A percentile compares a stretch with the other conserved stretches of the same genome.
phyloP scores from a whole-genome alignment of 768 basidiomycete species.

The Xerocomellus intermedius region DNA sequence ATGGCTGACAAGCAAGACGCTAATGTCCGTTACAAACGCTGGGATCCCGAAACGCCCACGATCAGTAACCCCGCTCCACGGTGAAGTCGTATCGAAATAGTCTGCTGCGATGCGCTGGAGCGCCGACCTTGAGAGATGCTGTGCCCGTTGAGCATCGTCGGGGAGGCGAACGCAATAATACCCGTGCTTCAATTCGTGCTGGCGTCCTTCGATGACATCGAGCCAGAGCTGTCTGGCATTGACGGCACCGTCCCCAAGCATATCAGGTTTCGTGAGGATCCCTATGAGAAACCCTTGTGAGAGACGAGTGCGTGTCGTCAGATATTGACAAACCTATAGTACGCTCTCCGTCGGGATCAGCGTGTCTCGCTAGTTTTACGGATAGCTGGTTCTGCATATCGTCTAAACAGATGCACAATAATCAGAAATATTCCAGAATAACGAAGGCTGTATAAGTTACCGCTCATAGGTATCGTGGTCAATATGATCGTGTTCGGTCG shows the following conservation, averaged over 20 bases:
- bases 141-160: constrained; percentile 51
- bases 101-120: constrained; percentile 37
- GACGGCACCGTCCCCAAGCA: constrained; percentile 42
- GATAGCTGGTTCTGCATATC: constrained; percentile 68
- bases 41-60: constrained; percentile 53
- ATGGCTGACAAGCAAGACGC: constrained; percentile 48
- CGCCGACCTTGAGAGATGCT: constrained; percentile 35
- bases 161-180: constrained; percentile 69
- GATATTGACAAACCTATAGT: constrained; percentile 52
- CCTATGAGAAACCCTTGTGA: constrained; percentile 36
- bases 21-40: constrained; percentile 51
- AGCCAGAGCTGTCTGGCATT: constrained; percentile 46
- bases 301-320: neutral
- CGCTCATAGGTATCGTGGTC: constrained; percentile 63
- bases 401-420: constrained; percentile 37
- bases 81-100: constrained; percentile 48
- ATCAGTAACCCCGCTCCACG: constrained; percentile 52
- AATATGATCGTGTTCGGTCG: constrained; percentile 59
- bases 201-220: constrained; percentile 48
- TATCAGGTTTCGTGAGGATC: constrained; percentile 71
- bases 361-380: constrained; percentile 48
- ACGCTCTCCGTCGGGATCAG: constrained; percentile 52
- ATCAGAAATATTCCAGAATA: neutral
- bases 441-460: constrained; percentile 30
- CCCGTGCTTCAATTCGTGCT: constrained; percentile 49